A percentile compares a stretch with the other conserved stretches of the same genome.
These are phyloP conservation scores for Eucalyptus pauciflora DNA, from an alignment of 345 rosid genomes.

Conservation along the genomic window DNA sequence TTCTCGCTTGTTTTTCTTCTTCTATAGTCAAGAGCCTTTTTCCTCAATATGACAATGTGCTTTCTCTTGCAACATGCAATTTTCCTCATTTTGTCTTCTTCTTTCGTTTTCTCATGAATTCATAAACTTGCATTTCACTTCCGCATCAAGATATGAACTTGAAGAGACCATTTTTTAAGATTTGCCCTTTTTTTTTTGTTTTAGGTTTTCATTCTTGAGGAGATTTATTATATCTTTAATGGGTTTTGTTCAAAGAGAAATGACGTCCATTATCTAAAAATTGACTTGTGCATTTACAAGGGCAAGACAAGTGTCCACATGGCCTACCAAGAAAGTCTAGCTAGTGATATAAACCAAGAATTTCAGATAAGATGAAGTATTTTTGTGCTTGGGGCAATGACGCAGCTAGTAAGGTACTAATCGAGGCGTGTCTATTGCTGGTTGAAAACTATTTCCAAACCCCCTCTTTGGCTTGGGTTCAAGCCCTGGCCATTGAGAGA, in stretches of 20 bases:
- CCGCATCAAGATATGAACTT: background rate
- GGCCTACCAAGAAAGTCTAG: background rate
- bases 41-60: no score
- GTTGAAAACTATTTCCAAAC: background rate
- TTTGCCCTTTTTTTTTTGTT: background rate
- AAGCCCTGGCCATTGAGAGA: background rate
- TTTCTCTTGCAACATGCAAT: background rate
- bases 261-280: background rate
- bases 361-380: background rate
- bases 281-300: background rate
- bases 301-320: no score
- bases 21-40: background rate
- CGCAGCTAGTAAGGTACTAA: background rate
- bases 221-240: no score
- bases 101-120: background rate
- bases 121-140: background rate
- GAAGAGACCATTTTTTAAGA: background rate
- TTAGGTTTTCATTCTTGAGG: background rate
- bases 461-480: background rate
- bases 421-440: background rate
- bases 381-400: background rate
- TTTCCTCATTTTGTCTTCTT: background rate
- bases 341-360: background rate
- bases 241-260: background rate
- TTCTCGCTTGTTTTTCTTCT: background rate